Conservation (phyloP, 495 filamentous ascomycete genomes). For the Daldinia concentrica region DNA sequence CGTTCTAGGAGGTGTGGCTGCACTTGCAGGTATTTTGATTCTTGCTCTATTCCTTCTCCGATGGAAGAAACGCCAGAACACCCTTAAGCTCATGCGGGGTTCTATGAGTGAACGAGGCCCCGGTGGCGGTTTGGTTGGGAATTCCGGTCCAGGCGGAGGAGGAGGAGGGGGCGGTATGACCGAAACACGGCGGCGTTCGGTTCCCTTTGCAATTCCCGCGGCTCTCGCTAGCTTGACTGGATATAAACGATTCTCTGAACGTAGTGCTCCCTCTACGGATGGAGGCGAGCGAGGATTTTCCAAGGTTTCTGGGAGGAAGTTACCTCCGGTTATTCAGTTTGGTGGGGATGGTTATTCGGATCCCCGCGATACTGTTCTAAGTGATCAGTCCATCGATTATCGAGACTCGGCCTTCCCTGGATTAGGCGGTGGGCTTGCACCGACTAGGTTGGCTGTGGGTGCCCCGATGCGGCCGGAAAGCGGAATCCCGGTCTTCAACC, state of each 20-base stretch:
- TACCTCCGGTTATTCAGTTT: slow-evolving; percentile 73
- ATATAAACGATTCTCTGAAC: slow-evolving; percentile 58
- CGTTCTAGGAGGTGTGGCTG: slow-evolving; percentile 72
- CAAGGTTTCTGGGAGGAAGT: slow-evolving; percentile 73
- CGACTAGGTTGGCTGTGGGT: slow-evolving; percentile 52
- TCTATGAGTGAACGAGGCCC: slow-evolving; percentile 42
- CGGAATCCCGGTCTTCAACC: slow-evolving; percentile 54
- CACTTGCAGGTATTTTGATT: slow-evolving; percentile 66
- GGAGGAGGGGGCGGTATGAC: slow-evolving; percentile 52
- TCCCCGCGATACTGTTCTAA: slow-evolving; percentile 56
- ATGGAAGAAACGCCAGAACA: slow-evolving; percentile 61
- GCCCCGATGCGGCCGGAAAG: slow-evolving; percentile 60
- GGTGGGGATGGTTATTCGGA: slow-evolving; percentile 78
- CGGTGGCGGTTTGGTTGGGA: slow-evolving; percentile 43
- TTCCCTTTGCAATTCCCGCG: slow-evolving; percentile 64
- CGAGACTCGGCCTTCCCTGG: slow-evolving; percentile 59
- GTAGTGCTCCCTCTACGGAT: slow-evolving; percentile 53
- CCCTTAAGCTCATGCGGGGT: slow-evolving; percentile 47
- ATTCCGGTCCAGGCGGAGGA: slow-evolving; percentile 40
- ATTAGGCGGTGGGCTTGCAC: slow-evolving; percentile 33
- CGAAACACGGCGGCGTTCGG: slow-evolving; percentile 54
- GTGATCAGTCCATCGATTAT: slow-evolving; percentile 59
- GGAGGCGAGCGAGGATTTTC: slow-evolving; percentile 62
- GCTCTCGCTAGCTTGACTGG: slow-evolving; percentile 61
- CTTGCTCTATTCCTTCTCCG: slow-evolving; percentile 64